phyloP scores from a whole-genome alignment of 2,329 filamentous ascomycete species.

The Diplodia scrobiculata region DNA sequence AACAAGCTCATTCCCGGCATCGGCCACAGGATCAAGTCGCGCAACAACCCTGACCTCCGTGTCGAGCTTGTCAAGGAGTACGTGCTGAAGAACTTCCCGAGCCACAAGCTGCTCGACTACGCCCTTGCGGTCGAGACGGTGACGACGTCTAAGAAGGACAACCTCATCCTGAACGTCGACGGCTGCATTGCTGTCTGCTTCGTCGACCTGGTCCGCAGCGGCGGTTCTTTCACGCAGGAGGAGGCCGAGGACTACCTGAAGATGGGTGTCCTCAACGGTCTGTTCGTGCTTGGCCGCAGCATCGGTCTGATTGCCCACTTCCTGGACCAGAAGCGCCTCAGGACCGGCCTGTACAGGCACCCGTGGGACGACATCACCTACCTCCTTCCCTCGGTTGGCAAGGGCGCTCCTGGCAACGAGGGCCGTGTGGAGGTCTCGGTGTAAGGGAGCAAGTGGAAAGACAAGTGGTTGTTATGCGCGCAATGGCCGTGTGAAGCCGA shows the following conservation, averaged over 20 bases:
- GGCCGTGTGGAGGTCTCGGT: conserved; percentile 46
- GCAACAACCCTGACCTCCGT: conserved; percentile 99
- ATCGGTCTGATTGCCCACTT: conserved; percentile 99
- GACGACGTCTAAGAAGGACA: conserved; percentile 99
- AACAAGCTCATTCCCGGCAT: conserved; percentile 99
- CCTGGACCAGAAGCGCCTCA: conserved; percentile 98
- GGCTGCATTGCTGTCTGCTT: conserved; percentile 99
- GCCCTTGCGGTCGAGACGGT: conserved; percentile 96
- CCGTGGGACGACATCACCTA: conserved; percentile 96
- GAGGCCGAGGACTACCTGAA: conserved; percentile 98
- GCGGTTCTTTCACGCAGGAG: conserved; percentile 91
- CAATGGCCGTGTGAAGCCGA: conserved; percentile 8
- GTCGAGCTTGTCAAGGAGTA: conserved; percentile 99
- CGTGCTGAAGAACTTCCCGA: conserved; percentile 95
- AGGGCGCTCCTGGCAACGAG: conserved; percentile 45
- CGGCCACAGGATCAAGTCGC: conserved; percentile 98
- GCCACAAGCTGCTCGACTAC: conserved; percentile 97
- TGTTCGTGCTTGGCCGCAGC: conserved; percentile 94
- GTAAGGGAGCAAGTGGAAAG: conserved; percentile 10
- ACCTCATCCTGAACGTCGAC: conserved; percentile 98
- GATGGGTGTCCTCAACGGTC: conserved; percentile 99
- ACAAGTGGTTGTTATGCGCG: background rate
- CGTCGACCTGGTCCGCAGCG: conserved; percentile 95
- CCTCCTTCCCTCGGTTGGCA: conserved; percentile 43
- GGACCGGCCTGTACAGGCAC: conserved; percentile 92